Conservation (phyloP, 768 basidiomycete species). For the Amanita phalloides region DNA sequence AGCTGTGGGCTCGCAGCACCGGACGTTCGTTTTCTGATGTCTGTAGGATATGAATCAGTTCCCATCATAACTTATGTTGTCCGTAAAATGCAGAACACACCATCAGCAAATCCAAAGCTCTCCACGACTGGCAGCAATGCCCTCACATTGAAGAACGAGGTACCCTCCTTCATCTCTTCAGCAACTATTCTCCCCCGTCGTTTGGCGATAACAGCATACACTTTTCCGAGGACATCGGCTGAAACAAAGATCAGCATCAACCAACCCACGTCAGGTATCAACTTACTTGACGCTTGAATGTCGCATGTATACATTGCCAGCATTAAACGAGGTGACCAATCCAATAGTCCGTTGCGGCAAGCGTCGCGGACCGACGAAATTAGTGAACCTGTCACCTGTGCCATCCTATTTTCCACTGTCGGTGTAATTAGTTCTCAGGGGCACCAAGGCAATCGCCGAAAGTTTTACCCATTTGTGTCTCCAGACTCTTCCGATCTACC, state of each 20-base stretch:
- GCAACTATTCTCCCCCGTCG: slow-evolving; percentile 88
- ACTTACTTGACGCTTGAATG: slow-evolving; percentile 93
- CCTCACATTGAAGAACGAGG: slow-evolving; percentile 85
- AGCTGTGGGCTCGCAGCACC: slow-evolving; percentile 96
- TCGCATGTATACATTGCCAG: slow-evolving; percentile 99
- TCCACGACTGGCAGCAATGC: slow-evolving; percentile 93
- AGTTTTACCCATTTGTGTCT: slow-evolving; percentile 53
- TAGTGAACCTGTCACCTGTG: slow-evolving; percentile 83
- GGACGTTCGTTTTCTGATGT: slow-evolving; percentile 92
- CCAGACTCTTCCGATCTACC: slow-evolving; percentile 46
- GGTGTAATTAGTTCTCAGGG: slow-evolving; percentile 7
- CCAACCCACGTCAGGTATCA: not conserved
- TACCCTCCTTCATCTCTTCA: slow-evolving; percentile 99
- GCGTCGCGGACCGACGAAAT: slow-evolving; percentile 86
- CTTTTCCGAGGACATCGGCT: slow-evolving; percentile 97
- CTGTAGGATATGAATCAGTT: slow-evolving; percentile 27
- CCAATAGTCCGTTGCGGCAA: slow-evolving; percentile 80
- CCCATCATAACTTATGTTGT: not conserved
- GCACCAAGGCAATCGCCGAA: slow-evolving; percentile 6
- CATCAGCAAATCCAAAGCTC: slow-evolving; percentile 95
- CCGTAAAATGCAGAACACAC: slow-evolving; percentile 25
- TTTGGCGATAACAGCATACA: slow-evolving; percentile 90
- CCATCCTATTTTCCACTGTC: slow-evolving; percentile 66
- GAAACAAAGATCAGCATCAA: not conserved
- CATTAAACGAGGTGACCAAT: slow-evolving; percentile 97